Evolutionary conservation across 2,329 filamentous ascomycete genomes (phyloP).

Genomic region (Trichoderma sp.): DNA sequence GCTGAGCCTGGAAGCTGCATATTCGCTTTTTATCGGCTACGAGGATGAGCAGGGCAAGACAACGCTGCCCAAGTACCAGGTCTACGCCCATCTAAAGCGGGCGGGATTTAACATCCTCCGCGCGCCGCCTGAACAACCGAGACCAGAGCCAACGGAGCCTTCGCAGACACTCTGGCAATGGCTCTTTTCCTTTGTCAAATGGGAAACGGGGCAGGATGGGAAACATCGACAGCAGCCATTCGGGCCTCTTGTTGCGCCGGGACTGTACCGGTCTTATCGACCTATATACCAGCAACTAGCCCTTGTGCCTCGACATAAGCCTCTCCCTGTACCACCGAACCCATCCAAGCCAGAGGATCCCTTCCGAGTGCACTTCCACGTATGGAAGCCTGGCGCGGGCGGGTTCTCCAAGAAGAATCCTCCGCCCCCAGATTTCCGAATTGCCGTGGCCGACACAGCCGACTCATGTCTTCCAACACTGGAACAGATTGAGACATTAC

Average conservation of each 20-base stretch:
- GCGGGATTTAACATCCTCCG: conserved; percentile 79
- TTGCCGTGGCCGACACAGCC: conserved; percentile 78
- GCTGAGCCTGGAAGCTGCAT: conserved; percentile 87
- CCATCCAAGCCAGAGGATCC: conserved; percentile 45
- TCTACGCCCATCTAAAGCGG: conserved; percentile 82
- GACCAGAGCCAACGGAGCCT: conserved; percentile 24
- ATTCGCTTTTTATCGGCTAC: conserved; percentile 77
- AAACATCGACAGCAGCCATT: conserved; percentile 36
- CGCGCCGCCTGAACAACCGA: conserved; percentile 47
- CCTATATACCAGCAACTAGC: conserved; percentile 76
- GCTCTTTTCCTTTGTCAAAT: conserved; percentile 51
- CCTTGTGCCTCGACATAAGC: conserved; percentile 72
- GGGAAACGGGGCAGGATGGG: conserved; percentile 17
- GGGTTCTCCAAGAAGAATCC: conserved; percentile 79
- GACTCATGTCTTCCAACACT: conserved; percentile 71
- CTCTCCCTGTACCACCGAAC: conserved; percentile 32
- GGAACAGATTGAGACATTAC: conserved; percentile 67
- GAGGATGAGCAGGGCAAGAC: conserved; percentile 63
- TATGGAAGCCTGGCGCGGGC: conserved; percentile 68
- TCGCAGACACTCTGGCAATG: conserved; percentile 50
- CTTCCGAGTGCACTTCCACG: conserved; percentile 74
- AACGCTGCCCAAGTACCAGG: conserved; percentile 78
- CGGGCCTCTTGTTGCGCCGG: conserved; percentile 62
- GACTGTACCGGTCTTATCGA: conserved; percentile 65
- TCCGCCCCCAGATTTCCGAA: conserved; percentile 76